Evolutionary conservation across 768 basidiomycete species (phyloP), one percentile per base, ranked within the genome.

Genomic region (Rhodosporidiobolus odoratus): DNA sequence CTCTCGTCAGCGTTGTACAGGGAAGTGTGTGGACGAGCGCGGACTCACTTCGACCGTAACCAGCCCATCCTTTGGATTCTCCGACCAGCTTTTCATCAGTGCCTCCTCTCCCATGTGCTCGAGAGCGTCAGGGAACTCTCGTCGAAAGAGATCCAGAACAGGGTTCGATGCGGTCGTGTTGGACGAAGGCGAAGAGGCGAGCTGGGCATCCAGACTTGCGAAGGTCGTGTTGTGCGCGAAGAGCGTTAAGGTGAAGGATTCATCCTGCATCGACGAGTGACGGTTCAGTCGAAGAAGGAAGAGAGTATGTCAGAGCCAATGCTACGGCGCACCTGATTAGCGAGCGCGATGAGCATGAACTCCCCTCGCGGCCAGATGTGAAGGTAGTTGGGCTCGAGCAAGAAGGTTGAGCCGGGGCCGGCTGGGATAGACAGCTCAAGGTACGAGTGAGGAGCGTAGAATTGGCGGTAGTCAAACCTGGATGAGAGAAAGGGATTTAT

Each of bases 331-430:
- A 95, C 95, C 85, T 90, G 88, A 83, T 99, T 99, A 75, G 95
- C 93, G 66, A 99, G 87, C 30, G 92, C 95, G 77, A 99, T 97
- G 77, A 99, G 86, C 95, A 99, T 99, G 84, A 98, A 98, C 57
- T 92, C 91, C 80, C 93, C 91, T 78, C 95, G 89, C 74, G 95
- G 96, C 95, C 95, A 99, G 77, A 99, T 97, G 82, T 99, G 95
- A 75, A 99, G 87, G 81, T 98, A 90, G 80, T 90, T 89, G 77
- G 91, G 90, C 84, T 94, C 92, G 80, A 99, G 88, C 68, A 87
- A 83, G 83, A 89, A 98, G 35, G 82, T 81, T 76, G 78, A 60
- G 77, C 75, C 21, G 2, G 79, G 75, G n/a, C 80, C 80, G 79
- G 94, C 85, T 77, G 92, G 92, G 86, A 99, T 92, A 83, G 89